Base-by-base conservation (phyloP, 1,284 basidiomycete genomes). In the Mycocalia duriaeana region DNA sequence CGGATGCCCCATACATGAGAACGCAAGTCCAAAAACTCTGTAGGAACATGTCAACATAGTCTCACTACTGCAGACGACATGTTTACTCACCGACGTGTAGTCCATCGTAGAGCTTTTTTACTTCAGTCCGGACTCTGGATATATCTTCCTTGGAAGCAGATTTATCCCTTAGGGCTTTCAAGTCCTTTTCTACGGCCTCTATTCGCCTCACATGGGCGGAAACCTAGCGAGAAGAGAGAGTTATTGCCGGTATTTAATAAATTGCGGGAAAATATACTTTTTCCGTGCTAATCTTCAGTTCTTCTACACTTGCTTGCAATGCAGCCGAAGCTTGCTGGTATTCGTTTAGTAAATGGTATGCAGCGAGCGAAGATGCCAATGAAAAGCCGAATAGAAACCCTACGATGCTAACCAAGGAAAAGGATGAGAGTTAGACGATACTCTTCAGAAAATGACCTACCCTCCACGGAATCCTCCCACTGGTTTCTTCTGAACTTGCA, bases 341-440 rank as follows among this genome's bases (percentile, higher is more conserved):
- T 69, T 95, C 93, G 55, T 94, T 89, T 44, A 94, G 71, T 22
- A 96, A 72, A 62, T 91, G 84, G 64, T 92, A 94, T 42, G 91
- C 86, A 40, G 91, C 91, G 58, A 87, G 82, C 0, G 88, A 84
- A 1, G 90, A 86, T 5, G 87, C 87, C 36, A 91, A 66, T 4
- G 91, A 91, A 70, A 94, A 94, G 0, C 92, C 92, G 57, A 93
- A 81, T 38, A 94, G 68, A 63, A 95, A 95, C 0, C 93, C 93
- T 23, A 94, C 77, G 48, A 95, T 82, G 43, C 91, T 94, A 55
- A 38, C 23, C 36, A 43, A 49, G 47, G 25, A 50, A 25, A 42
- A 25, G 34, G n/a, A 48, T 61, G 9, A 59, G 48, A 23, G 23
- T 48, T 25, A 48, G 36, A 35, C 23, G 25, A 34, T 34, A 34